Evolutionary conservation across 1,284 basidiomycete species (phyloP), one percentile per base, ranked within the genome.

Genomic region (Exobasidium cylindrosporum): DNA sequence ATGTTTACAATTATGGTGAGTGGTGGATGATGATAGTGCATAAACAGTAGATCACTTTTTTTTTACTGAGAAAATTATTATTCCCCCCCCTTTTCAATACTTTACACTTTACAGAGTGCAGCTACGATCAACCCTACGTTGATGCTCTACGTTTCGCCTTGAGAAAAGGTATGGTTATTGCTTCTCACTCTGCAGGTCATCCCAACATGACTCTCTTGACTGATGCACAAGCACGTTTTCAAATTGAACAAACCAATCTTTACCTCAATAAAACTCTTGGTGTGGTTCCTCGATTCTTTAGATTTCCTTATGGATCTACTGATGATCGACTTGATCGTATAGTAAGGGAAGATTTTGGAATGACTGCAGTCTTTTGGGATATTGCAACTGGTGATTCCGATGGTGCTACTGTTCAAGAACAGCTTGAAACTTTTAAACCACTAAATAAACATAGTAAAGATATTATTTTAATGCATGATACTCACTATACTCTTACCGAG

Each of bases 121-220:
- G 21, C n/a, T 50, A 50, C 21, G 26, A 28, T 23, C 5, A 24
- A 21, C 4, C 2, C 14, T 28, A 24, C 26, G 47, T 50, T 13
- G 26, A 50, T 6, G 21, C 17, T 21, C n/a, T 50, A 4, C 47
- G 47, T 50, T 24, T 24, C n/a, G 47, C 47, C 4, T 14, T 50
- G 13, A 23, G 47, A 24, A 21, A 13, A 13, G 47, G 47, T 24
- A 21, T 24, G 21, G 26, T 14, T 26, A 50, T 50, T 28, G n/a
- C 21, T 24, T 50, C 47, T 4, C 47, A 50, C 47, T 50, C 47
- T 28, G 47, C 47, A 4, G 26, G 21, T 26, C 47, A 50, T 50
- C 47, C 47, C 14, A 21, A 50, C 21, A 24, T 50, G 47, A 4
- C 4, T 13, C 4, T 4, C 13, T 50, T 50, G 26, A 50, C 47